These are phyloP conservation scores for Mortierella antarctica DNA, from an alignment of 192 early-diverging fungal species.

Conservation along the genomic window DNA sequence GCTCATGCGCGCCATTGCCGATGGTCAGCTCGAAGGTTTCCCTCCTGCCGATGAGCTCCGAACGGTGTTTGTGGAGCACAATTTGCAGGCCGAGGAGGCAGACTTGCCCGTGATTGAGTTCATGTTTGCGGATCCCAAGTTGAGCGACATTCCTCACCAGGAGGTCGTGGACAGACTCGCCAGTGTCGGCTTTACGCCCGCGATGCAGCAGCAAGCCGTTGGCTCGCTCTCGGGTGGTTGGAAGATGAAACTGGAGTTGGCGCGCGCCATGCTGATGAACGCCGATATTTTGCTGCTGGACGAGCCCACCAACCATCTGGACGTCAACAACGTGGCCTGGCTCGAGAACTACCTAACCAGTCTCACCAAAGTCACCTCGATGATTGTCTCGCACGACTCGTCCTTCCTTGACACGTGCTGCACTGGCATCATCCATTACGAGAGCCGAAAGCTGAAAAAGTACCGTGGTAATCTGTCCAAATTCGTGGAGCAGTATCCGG, in stretches of 20 bases:
- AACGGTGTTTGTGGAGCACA: slow-evolving; percentile 86
- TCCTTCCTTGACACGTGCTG: slow-evolving; percentile 84
- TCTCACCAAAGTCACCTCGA: slow-evolving; percentile 79
- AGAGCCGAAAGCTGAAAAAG: slow-evolving; percentile 79
- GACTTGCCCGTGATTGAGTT: slow-evolving; percentile 79
- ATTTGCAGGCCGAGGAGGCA: slow-evolving; percentile 76
- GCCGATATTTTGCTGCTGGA: slow-evolving; percentile 87
- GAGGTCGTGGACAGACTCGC: slow-evolving; percentile 60
- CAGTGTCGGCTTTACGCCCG: slow-evolving; percentile 74
- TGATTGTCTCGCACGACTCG: slow-evolving; percentile 91
- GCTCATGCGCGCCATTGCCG: slow-evolving; percentile 88
- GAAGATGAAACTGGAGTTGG: slow-evolving; percentile 92
- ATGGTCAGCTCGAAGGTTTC: slow-evolving; percentile 85
- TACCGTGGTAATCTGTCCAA: slow-evolving; percentile 83
- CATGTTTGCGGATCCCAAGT: slow-evolving; percentile 67
- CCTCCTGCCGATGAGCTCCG: slow-evolving; percentile 76
- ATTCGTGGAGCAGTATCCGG: slow-evolving; percentile 80
- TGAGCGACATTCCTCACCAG: slow-evolving; percentile 64
- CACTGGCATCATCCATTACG: slow-evolving; percentile 88
- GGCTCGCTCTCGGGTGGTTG: slow-evolving; percentile 85
- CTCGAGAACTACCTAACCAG: slow-evolving; percentile 77
- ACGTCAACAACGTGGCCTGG: slow-evolving; percentile 69
- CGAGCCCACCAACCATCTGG: slow-evolving; percentile 89
- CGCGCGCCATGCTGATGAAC: slow-evolving; percentile 86
- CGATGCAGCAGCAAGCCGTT: slow-evolving; percentile 71